Percentiles rank a stretch among this genome's conserved stretches.
Evolutionary conservation across 2,329 filamentous ascomycete species (phyloP).

Genomic region (Venturia carpophila): DNA sequence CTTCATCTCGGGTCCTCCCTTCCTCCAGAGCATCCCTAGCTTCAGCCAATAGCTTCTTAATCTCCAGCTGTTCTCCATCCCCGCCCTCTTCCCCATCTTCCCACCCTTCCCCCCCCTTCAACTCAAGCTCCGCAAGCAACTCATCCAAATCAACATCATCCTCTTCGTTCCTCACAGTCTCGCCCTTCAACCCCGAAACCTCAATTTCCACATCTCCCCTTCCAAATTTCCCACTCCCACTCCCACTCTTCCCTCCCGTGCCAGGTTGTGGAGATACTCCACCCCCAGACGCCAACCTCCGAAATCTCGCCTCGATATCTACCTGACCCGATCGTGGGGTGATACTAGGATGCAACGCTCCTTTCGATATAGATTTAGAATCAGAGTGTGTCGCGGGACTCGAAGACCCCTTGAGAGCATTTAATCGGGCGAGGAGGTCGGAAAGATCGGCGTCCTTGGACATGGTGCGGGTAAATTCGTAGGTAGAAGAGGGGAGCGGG

Average conservation of each 20-base stretch:
- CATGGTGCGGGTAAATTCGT: not conserved
- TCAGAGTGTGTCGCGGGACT: not conserved
- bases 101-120: conserved; percentile 22
- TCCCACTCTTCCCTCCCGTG: conserved; percentile 25
- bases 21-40: conserved; percentile 18
- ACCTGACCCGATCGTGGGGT: conserved; percentile 18
- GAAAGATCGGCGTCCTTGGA: conserved; percentile 21
- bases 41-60: conserved; percentile 3
- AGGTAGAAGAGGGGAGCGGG: too few relatives aligned
- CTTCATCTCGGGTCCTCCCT: conserved; percentile 32
- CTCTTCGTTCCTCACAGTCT: conserved; percentile 26
- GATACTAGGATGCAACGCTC: conserved; percentile 1
- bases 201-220: conserved; percentile 35
- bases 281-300: conserved; percentile 8
- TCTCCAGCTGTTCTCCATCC: not conserved
- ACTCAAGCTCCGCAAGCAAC: conserved; percentile 36
- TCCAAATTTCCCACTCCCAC: conserved; percentile 20
- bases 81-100: not conserved
- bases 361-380: not conserved
- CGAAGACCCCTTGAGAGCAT: conserved; percentile 31
- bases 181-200: conserved; percentile 22
- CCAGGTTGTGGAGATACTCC: conserved; percentile 25
- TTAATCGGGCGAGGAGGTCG: conserved; percentile 41
- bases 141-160: conserved; percentile 42
- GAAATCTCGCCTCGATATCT: conserved; percentile 16